Conservation (phyloP, 2,329 filamentous ascomycete species). For the Neonectria punicea region DNA sequence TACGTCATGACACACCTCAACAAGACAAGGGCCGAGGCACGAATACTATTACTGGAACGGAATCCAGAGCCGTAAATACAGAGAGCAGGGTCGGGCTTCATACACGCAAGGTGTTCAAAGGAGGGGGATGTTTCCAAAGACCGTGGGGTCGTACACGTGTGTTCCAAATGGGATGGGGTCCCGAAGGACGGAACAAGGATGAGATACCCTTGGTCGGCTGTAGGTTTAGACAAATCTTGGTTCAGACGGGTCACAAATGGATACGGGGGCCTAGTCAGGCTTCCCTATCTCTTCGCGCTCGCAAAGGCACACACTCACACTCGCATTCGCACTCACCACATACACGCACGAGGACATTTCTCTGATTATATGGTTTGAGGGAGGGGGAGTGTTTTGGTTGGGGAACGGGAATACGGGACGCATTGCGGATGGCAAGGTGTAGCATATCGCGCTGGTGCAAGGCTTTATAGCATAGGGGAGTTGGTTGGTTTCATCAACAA, state of each 20-base stretch:
- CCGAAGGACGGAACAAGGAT: slow-evolving; percentile 37
- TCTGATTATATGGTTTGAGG: slow-evolving; percentile 23
- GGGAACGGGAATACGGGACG: slow-evolving; percentile 22
- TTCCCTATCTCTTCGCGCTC: slow-evolving; percentile 30
- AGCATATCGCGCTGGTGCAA: slow-evolving; percentile 26
- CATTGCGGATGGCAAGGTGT: slow-evolving; percentile 24
- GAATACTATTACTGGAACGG: slow-evolving; percentile 35
- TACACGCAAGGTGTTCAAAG: slow-evolving; percentile 19
- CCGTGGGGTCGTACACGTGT: slow-evolving; percentile 32
- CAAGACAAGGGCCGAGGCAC: slow-evolving; percentile 53
- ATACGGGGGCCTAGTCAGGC: slow-evolving; percentile 24
- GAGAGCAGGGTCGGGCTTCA: slow-evolving; percentile 8
- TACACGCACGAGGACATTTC: slow-evolving; percentile 31
- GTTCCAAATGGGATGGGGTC: slow-evolving; percentile 21
- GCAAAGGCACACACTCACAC: slow-evolving; percentile 18
- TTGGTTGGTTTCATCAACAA: slow-evolving; percentile 15
- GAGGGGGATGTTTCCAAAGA: slow-evolving; percentile 20
- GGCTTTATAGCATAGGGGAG: slow-evolving; percentile 21
- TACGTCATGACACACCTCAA: slow-evolving; percentile 70
- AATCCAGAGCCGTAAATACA: slow-evolving; percentile 30
- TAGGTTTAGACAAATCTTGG: slow-evolving; percentile 50
- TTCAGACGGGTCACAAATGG: slow-evolving; percentile 38
- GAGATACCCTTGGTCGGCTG: slow-evolving; percentile 51
- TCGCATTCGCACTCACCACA: slow-evolving; percentile 25
- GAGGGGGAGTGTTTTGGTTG: slow-evolving; percentile 1